A percentile compares a stretch with the other conserved stretches of the same genome.
phyloP scores from a whole-genome alignment of 2,329 filamentous ascomycete species.

The Orbilia javanica region DNA sequence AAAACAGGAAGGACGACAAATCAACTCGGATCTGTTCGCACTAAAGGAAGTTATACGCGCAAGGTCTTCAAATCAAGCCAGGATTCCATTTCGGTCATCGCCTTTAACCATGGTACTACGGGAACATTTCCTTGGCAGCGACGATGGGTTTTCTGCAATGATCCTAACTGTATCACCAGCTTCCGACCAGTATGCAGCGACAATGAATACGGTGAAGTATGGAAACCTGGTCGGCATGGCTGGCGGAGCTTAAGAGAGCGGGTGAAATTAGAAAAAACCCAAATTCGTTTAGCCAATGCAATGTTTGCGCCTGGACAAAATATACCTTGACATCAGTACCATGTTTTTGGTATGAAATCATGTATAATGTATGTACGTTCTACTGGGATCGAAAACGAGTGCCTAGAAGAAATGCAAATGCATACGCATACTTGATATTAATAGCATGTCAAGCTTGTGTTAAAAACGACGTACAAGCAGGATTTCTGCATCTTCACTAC shows the following conservation, averaged over 20 bases:
- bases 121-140: slow-evolving; percentile 64
- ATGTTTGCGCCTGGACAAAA: not conserved
- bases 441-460: slow-evolving; percentile 6
- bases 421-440: slow-evolving; percentile 11
- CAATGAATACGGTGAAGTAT: slow-evolving; percentile 67
- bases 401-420: slow-evolving; percentile 12
- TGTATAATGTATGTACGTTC: not conserved
- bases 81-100: slow-evolving; percentile 67
- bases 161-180: slow-evolving; percentile 66
- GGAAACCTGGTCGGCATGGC: slow-evolving; percentile 65
- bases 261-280: not conserved
- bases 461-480: not conserved
- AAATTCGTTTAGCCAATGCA: not conserved
- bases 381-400: not conserved
- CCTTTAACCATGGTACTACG: slow-evolving; percentile 67
- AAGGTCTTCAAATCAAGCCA: slow-evolving; percentile 63
- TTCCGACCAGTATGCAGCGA: slow-evolving; percentile 65
- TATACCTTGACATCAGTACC: not conserved
- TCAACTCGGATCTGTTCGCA: slow-evolving; percentile 67
- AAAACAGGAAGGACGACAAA: slow-evolving; percentile 66
- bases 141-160: slow-evolving; percentile 64
- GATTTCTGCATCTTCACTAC: slow-evolving; percentile 6
- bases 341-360: not conserved
- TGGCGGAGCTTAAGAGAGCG: slow-evolving; percentile 53
- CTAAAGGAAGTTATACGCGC: slow-evolving; percentile 69